Evolutionary conservation across 1,139 yeast species (phyloP), one percentile per base, ranked within the genome.

Genomic region (Pichia norvegensis): DNA sequence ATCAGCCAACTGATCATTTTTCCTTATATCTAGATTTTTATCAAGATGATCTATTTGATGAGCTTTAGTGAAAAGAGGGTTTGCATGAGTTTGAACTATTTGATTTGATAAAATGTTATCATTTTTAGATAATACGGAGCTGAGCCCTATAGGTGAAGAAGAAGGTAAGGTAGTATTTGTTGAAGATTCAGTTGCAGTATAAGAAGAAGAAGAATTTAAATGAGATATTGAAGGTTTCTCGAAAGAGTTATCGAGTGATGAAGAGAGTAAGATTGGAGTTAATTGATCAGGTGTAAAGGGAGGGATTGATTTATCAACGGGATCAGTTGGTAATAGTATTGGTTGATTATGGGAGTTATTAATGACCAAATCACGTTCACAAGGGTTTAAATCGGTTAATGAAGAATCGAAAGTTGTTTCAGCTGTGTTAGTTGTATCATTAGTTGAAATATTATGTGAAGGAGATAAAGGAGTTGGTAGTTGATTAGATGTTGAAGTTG

Each of bases 41-140:
- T 60, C 61, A 17, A 56, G 51, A 48, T 60, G 63, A 45, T 60
- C 63, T 9, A 60, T 60, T 44, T 60, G 64, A 38, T 60, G 55
- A 6, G 63, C 48, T 43, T 55, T 56, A 8, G 49, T 54, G 42
- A 60, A 60, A 3, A 60, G 53, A 6, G 62, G 55, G 36, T 53
- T 48, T 17, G 50, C 53, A 27, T 48, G 46, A 14, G 38, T 33
- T 42, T 52, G 48, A 20, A 46, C 38, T 22, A 44, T 42, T 45
- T 21, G 42, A 16, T 33, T 35, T 17, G 38, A 9, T 6, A 7
- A 13, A 10, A 44, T 38, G 21, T 38, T 41, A 13, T 13, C 14
- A 29, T 29, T 29, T 6, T 13, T 29, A 5, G 33, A 13, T 8
- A n/a, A 29, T 13, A 13, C 6, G 6, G 33, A 29, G 9, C 9